Evolutionary conservation across 495 filamentous ascomycete genomes (phyloP).

Genomic region (Durotheca rogersii): DNA sequence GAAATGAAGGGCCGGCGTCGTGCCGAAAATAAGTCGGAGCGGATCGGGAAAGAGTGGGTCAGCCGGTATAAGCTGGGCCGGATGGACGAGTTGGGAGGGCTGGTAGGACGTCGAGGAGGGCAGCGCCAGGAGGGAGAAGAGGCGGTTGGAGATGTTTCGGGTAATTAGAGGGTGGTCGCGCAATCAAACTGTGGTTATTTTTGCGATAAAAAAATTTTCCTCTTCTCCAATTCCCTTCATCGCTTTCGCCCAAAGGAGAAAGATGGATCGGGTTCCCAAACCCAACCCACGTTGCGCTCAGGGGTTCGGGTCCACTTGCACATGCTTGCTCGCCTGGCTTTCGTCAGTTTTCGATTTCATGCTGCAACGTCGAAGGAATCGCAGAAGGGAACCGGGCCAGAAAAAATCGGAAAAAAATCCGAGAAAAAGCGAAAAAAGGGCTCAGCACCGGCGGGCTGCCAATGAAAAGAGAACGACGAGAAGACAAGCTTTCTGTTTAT

Average conservation of each 20-base stretch:
- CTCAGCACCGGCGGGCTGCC: slow-evolving; percentile 10
- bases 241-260: slow-evolving; percentile 1
- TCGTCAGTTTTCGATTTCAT: slow-evolving; percentile 17
- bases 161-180: slow-evolving; percentile 13
- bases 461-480: slow-evolving; percentile 18
- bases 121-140: no score
- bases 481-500: slow-evolving; percentile 32
- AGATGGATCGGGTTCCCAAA: slow-evolving; percentile 3
- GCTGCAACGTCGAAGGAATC: slow-evolving; percentile 19
- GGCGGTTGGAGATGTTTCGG: slow-evolving; percentile 17
- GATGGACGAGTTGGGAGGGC: slow-evolving; percentile 2
- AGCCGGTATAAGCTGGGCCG: slow-evolving; percentile 26
- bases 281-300: slow-evolving; percentile 24
- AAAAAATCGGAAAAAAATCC: not conserved
- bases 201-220: not conserved
- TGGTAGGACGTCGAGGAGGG: not conserved
- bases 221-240: not conserved
- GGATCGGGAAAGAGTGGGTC: slow-evolving; percentile 25
- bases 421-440: not conserved
- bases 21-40: slow-evolving; percentile 34
- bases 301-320: slow-evolving; percentile 23
- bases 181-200: slow-evolving; percentile 6
- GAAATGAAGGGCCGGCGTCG: slow-evolving; percentile 24
- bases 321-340: slow-evolving; percentile 18
- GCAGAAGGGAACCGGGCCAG: not conserved